These are phyloP conservation scores for Ormosia semicastrata DNA, from an alignment of 306 rosid genomes.

Conservation along the genomic window DNA sequence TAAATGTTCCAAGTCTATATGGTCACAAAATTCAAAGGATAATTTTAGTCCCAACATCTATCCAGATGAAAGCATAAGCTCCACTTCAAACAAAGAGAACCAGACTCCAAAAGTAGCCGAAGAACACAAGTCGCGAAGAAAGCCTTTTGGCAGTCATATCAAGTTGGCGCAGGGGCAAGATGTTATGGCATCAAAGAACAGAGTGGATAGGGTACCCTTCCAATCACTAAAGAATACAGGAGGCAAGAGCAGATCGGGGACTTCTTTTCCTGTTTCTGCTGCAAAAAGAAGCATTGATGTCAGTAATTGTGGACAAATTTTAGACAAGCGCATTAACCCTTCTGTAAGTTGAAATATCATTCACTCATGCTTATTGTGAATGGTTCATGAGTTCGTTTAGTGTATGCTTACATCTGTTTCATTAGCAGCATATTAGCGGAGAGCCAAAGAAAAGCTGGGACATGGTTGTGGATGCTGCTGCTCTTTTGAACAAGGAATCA, in stretches of 20 bases:
- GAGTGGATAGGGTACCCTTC: slow-evolving; percentile 55
- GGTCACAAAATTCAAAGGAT: slow-evolving; percentile 29
- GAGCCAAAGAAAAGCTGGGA: slow-evolving; percentile 52
- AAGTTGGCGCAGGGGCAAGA: slow-evolving; percentile 35
- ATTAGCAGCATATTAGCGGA: slow-evolving; percentile 44
- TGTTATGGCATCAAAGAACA: slow-evolving; percentile 23
- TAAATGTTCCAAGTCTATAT: slow-evolving; percentile 25
- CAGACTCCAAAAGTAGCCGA: slow-evolving; percentile 28
- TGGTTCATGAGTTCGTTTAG: neutral
- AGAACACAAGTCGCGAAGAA: slow-evolving; percentile 22
- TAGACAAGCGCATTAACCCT: slow-evolving; percentile 17
- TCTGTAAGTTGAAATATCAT: slow-evolving; percentile 36
- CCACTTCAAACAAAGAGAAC: slow-evolving; percentile 38
- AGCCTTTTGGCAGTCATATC: slow-evolving; percentile 27
- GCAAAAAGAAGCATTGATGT: slow-evolving; percentile 32
- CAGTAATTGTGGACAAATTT: slow-evolving; percentile 23
- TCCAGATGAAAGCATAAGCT: slow-evolving; percentile 28
- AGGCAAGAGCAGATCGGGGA: slow-evolving; percentile 33
- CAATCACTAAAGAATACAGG: slow-evolving; percentile 39
- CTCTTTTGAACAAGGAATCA: slow-evolving; percentile 69
- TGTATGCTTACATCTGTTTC: slow-evolving; percentile 5
- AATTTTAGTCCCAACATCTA: slow-evolving; percentile 3
- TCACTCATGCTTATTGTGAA: neutral
- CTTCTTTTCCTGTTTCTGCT: slow-evolving; percentile 31
- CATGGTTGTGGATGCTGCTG: slow-evolving; percentile 57